phyloP scores from a whole-genome alignment of 2,329 filamentous ascomycete species.

The Colletotrichum spinosum region DNA sequence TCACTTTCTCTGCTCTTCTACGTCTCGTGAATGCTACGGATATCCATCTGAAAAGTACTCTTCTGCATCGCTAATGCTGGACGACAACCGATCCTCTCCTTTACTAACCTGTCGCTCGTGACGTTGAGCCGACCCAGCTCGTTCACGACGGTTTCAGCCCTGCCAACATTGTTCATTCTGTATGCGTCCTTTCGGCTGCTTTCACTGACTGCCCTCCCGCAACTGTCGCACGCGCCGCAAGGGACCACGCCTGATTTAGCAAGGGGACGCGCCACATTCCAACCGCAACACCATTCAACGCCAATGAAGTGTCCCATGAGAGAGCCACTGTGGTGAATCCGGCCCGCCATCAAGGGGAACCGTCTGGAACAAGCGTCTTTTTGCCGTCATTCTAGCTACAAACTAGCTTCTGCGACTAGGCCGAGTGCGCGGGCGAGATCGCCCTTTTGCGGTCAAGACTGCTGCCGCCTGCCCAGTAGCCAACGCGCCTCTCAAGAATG shows the following conservation, averaged over 20 bases:
- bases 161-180: slow-evolving; percentile 7
- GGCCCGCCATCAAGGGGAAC: slow-evolving; percentile 26
- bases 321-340: slow-evolving; percentile 34
- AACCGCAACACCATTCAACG: background rate
- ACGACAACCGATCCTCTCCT: background rate
- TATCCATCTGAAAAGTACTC: background rate
- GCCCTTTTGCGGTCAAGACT: slow-evolving; percentile 17
- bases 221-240: background rate
- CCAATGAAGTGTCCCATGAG: slow-evolving; percentile 29
- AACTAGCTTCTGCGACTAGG: slow-evolving; percentile 21
- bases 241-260: slow-evolving; percentile 23
- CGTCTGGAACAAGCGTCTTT: slow-evolving; percentile 28
- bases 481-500: slow-evolving; percentile 32
- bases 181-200: slow-evolving; percentile 24
- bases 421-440: slow-evolving; percentile 19
- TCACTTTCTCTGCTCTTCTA: slow-evolving; percentile 6
- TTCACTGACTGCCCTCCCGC: slow-evolving; percentile 3
- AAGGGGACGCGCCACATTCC: slow-evolving; percentile 28
- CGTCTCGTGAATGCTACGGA: background rate
- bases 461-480: slow-evolving; percentile 29
- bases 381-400: slow-evolving; percentile 20
- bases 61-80: background rate
- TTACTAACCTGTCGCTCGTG: slow-evolving; percentile 6
- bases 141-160: slow-evolving; percentile 28
- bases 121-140: slow-evolving; percentile 13